Evolutionary conservation across 352 stramenopile species (phyloP).

Genomic region (Globisporangium spiculum): DNA sequence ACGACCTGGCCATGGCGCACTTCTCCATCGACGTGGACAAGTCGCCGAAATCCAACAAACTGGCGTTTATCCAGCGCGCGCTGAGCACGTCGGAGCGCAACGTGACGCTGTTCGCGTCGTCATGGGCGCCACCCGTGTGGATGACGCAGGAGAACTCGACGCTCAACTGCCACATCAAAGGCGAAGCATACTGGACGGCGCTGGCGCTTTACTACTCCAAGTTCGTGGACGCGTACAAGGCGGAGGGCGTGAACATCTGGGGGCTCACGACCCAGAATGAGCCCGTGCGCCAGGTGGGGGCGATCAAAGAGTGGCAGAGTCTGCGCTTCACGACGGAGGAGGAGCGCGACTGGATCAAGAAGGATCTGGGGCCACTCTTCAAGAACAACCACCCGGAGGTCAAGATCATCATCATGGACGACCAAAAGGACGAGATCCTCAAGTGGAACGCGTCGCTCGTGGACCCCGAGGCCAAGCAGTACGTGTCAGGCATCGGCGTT

Average conservation of each 20-base stretch:
- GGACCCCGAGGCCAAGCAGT: conserved; percentile 52
- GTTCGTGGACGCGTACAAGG: conserved; percentile 81
- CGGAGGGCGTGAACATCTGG: conserved; percentile 72
- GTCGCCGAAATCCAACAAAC: background rate
- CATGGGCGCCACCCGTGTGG: conserved; percentile 83
- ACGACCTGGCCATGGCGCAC: background rate
- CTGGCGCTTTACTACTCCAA: conserved; percentile 85
- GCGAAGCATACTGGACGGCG: conserved; percentile 58
- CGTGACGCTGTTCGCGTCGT: conserved; percentile 73
- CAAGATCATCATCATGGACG: conserved; percentile 82
- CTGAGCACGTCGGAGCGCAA: conserved; percentile 16
- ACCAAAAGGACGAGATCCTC: conserved; percentile 75
- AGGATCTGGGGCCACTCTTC: conserved; percentile 72
- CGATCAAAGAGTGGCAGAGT: conserved; percentile 42
- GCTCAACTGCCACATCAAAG: conserved; percentile 53
- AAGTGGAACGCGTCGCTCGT: conserved; percentile 42
- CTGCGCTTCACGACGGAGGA: conserved; percentile 43
- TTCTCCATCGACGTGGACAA: background rate
- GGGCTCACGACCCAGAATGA: conserved; percentile 87
- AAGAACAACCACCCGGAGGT: conserved; percentile 63
- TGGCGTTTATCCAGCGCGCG: too few relatives aligned
- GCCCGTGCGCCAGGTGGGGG: conserved; percentile 20
- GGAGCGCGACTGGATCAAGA: conserved; percentile 75
- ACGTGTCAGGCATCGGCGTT: conserved; percentile 53
- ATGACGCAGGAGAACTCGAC: conserved; percentile 79